phyloP scores from a whole-genome alignment of 2,329 filamentous ascomycete genomes.

The Ophiostoma populinum region DNA sequence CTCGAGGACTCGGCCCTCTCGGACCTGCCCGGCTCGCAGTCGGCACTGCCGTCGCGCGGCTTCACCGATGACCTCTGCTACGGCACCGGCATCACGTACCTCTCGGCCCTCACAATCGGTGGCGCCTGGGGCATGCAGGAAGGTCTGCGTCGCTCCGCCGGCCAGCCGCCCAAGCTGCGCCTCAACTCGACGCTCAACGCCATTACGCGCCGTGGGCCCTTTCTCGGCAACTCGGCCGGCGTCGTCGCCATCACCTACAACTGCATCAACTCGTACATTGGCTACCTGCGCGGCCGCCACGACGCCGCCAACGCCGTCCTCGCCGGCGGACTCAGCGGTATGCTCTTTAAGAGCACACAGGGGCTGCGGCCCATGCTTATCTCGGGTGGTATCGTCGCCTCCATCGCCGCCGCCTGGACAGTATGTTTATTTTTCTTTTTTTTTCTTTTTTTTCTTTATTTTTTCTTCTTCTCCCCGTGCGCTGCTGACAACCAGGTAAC shows the following conservation, averaged over 20 bases:
- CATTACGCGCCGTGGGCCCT: slow-evolving; percentile 80
- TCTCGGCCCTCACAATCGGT: slow-evolving; percentile 70
- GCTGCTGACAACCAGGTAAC: slow-evolving; percentile 8
- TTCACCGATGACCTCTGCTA: slow-evolving; percentile 98
- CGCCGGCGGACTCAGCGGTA: slow-evolving; percentile 75
- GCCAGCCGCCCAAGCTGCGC: slow-evolving; percentile 70
- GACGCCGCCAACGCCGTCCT: slow-evolving; percentile 78
- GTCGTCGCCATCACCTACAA: slow-evolving; percentile 96
- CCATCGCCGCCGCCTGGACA: slow-evolving; percentile 74
- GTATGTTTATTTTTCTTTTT: slow-evolving; percentile 38
- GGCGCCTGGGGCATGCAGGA: slow-evolving; percentile 87
- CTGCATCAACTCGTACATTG: slow-evolving; percentile 71
- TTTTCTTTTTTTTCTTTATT: background rate
- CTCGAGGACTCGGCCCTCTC: slow-evolving; percentile 85
- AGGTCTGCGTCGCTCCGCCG: slow-evolving; percentile 63
- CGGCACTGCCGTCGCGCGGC: slow-evolving; percentile 80
- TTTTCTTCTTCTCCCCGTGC: background rate
- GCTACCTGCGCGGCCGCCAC: slow-evolving; percentile 65
- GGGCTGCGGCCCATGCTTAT: slow-evolving; percentile 87
- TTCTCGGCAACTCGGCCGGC: slow-evolving; percentile 88
- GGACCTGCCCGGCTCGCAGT: slow-evolving; percentile 69
- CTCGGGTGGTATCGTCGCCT: slow-evolving; percentile 75
- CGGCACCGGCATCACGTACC: slow-evolving; percentile 85
- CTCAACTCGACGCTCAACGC: slow-evolving; percentile 92
- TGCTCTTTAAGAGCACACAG: slow-evolving; percentile 91